These are phyloP conservation scores for Populus trichocarpa DNA, from an alignment of 441 rosid species.

Conservation along the genomic window DNA sequence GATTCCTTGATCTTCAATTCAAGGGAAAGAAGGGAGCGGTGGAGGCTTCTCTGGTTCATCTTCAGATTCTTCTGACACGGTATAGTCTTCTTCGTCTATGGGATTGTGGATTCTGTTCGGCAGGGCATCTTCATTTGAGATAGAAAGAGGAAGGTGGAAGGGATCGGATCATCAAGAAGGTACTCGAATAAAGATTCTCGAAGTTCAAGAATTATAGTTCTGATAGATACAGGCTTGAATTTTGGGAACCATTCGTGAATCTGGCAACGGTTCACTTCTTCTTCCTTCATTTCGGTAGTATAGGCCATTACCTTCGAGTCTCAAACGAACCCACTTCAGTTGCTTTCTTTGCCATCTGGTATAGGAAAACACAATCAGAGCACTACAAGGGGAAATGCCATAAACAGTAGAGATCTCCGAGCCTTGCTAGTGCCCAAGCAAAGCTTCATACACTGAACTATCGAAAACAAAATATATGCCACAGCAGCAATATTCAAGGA, in stretches of 20 bases:
- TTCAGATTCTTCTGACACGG: constrained; percentile 59
- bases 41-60: constrained; percentile 52
- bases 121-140: constrained; percentile 59
- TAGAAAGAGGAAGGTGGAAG: constrained; percentile 65
- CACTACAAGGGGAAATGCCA: too few relatives aligned
- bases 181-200: constrained; percentile 65
- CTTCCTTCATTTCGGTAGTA: constrained; percentile 43
- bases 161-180: constrained; percentile 64
- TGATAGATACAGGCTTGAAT: constrained; percentile 56
- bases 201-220: constrained; percentile 55
- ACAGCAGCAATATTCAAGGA: too few relatives aligned
- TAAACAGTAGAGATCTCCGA: too few relatives aligned
- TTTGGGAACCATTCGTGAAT: constrained; percentile 81
- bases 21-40: constrained; percentile 49
- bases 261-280: constrained; percentile 68
- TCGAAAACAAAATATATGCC: too few relatives aligned
- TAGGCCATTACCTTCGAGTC: too few relatives aligned
- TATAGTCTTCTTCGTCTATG: constrained; percentile 60
- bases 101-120: constrained; percentile 65
- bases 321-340: too few relatives aligned
- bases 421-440: too few relatives aligned
- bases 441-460: too few relatives aligned
- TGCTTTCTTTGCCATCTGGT: too few relatives aligned
- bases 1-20: constrained; percentile 59
- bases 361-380: too few relatives aligned